phyloP scores from a whole-genome alignment of 2,329 filamentous ascomycete genomes.

The Alternaria sp. region DNA sequence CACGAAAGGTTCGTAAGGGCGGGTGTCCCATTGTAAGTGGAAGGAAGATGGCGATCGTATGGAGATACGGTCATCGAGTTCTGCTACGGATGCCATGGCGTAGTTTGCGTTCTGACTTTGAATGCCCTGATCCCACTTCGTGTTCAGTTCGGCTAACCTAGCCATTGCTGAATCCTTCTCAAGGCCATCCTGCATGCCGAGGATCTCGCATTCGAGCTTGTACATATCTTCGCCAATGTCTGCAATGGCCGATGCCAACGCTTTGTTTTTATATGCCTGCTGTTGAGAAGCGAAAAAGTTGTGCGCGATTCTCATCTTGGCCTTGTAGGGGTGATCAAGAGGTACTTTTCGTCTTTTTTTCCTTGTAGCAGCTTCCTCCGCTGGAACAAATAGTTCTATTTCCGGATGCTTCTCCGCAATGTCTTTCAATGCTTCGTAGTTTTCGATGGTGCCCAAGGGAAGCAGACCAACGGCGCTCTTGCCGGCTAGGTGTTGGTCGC shows the following conservation, averaged over 20 bases:
- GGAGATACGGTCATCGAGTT: slow-evolving; percentile 41
- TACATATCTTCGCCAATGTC: slow-evolving; percentile 40
- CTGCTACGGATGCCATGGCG: slow-evolving; percentile 9
- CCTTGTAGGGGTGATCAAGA: slow-evolving; percentile 16
- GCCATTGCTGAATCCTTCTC: slow-evolving; percentile 36
- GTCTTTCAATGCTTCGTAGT: slow-evolving; percentile 7
- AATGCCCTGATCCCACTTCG: slow-evolving; percentile 29
- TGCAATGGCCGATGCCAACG: slow-evolving; percentile 25
- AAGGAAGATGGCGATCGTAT: slow-evolving; percentile 29
- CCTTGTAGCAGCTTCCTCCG: neutral
- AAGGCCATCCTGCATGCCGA: slow-evolving; percentile 29
- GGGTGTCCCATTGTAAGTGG: slow-evolving; percentile 68
- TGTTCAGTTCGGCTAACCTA: slow-evolving; percentile 52
- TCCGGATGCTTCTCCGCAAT: slow-evolving; percentile 26
- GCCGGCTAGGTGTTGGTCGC: slow-evolving; percentile 29
- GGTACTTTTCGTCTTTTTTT: neutral
- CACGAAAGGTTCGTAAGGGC: slow-evolving; percentile 73
- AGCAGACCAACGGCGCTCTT: slow-evolving; percentile 31
- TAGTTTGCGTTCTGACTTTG: slow-evolving; percentile 12
- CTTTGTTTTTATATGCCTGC: slow-evolving; percentile 4
- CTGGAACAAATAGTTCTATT: slow-evolving; percentile 9
- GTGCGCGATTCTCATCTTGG: slow-evolving; percentile 1
- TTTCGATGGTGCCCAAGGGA: slow-evolving; percentile 14
- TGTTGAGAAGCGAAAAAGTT: too few relatives aligned
- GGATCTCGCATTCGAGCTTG: slow-evolving; percentile 37